Percentiles rank a stretch among this genome's conserved stretches.
Conservation (phyloP, 768 basidiomycete genomes). For the Tylopilus balloui region DNA sequence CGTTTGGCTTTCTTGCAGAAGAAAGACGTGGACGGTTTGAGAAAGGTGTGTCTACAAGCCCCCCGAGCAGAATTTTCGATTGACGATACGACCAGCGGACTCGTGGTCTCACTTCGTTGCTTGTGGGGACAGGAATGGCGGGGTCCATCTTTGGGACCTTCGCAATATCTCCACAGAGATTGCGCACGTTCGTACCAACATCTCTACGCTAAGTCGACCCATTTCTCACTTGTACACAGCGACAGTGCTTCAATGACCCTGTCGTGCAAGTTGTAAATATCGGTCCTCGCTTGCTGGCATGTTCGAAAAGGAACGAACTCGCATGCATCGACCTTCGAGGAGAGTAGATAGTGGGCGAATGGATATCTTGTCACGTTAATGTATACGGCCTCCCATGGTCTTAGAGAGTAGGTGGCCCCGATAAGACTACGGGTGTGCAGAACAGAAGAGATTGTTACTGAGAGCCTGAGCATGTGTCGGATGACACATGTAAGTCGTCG, state of each 20-base stretch:
- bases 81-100: constrained; percentile 17
- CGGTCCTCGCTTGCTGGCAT: constrained; percentile 33
- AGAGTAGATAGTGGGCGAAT: constrained; percentile 8
- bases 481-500: not conserved
- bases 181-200: constrained; percentile 19
- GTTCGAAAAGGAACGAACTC: constrained; percentile 37
- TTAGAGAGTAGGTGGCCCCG: not conserved
- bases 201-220: not conserved
- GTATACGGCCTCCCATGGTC: too few relatives aligned
- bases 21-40: constrained; percentile 41
- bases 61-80: constrained; percentile 14
- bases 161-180: constrained; percentile 32
- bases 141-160: constrained; percentile 46
- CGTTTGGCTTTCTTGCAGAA: constrained; percentile 41
- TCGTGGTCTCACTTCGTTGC: constrained; percentile 36
- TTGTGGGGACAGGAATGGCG: constrained; percentile 41
- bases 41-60: constrained; percentile 36
- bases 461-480: too few relatives aligned
- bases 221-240: constrained; percentile 21
- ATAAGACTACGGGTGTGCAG: not conserved
- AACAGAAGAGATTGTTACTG: not conserved
- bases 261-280: constrained; percentile 37
- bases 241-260: constrained; percentile 34
- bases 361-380: not conserved
- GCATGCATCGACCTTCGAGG: constrained; percentile 23